Evolutionary conservation across 108 stramenopile species (phyloP).

Genomic region (Fragilaria crotonensis): DNA sequence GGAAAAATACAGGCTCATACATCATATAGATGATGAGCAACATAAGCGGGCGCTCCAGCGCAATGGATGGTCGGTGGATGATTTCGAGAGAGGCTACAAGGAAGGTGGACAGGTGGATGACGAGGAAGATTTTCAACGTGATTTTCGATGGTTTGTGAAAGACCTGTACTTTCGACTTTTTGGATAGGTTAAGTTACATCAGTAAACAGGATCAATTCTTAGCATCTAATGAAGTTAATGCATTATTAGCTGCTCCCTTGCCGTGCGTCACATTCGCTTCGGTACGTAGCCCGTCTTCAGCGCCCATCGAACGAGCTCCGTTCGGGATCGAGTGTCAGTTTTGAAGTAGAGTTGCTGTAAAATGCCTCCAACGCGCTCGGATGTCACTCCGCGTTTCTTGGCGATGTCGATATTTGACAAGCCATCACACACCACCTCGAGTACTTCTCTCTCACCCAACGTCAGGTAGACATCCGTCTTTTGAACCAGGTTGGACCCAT

Average conservation of each 20-base stretch:
- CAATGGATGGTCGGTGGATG: conserved; percentile 65
- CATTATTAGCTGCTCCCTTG: no score
- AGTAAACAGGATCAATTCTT: no score
- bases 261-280: conserved; percentile 18
- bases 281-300: conserved; percentile 36
- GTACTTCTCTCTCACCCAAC: conserved; percentile 29
- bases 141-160: neutral
- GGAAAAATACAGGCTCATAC: conserved; percentile 67
- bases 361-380: conserved; percentile 13
- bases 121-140: conserved; percentile 3
- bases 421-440: conserved; percentile 37
- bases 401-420: conserved; percentile 44
- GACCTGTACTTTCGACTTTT: conserved; percentile 3
- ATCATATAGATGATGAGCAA: conserved; percentile 63
- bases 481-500: conserved; percentile 20
- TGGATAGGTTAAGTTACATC: conserved; percentile 3
- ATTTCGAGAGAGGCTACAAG: conserved; percentile 44
- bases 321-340: conserved; percentile 34
- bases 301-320: conserved; percentile 61
- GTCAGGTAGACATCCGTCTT: conserved; percentile 38
- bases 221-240: no score
- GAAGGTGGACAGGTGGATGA: conserved; percentile 3
- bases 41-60: conserved; percentile 38
- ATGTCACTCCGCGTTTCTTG: conserved; percentile 7
- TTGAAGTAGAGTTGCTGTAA: conserved; percentile 23